A percentile compares a stretch with the other conserved stretches of the same genome.
These are phyloP conservation scores for Micractinium conductrix DNA, from an alignment of 139 green algal species.

Conservation along the genomic window DNA sequence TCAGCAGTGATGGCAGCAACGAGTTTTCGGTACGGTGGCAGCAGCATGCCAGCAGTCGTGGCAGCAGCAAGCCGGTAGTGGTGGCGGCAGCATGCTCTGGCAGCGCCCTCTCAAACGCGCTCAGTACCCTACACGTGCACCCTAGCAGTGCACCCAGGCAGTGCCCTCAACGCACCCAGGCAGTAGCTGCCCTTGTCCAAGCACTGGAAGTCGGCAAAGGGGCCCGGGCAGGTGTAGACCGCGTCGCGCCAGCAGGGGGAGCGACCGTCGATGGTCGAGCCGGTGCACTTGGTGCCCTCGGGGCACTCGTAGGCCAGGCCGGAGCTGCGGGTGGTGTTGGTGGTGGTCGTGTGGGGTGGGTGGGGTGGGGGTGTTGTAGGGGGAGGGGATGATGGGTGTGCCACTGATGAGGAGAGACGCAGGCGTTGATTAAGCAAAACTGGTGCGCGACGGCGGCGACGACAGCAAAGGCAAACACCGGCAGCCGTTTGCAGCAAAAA, in stretches of 20 bases:
- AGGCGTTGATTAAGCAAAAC: neutral
- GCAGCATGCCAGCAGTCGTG: too few relatives aligned
- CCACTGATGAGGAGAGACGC: neutral
- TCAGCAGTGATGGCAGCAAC: too few relatives aligned
- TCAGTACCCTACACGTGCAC: too few relatives aligned
- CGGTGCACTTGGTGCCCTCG: conserved; percentile 6
- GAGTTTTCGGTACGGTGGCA: too few relatives aligned
- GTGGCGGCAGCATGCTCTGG: neutral
- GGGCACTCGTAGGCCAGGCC: neutral
- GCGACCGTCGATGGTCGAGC: neutral
- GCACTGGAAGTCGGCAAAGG: neutral
- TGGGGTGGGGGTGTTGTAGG: neutral
- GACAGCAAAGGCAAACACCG: too few relatives aligned
- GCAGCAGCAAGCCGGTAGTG: neutral
- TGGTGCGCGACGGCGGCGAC: too few relatives aligned
- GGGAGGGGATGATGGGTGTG: neutral
- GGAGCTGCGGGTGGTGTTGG: neutral
- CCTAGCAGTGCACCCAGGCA: neutral
- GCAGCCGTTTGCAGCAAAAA: neutral
- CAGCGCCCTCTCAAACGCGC: too few relatives aligned
- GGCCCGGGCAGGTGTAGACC: neutral
- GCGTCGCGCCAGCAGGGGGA: neutral
- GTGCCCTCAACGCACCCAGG: neutral
- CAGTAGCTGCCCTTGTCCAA: neutral
- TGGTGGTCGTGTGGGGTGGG: neutral